phyloP scores from a whole-genome alignment of 768 basidiomycete genomes.

The Royoungia palumana region DNA sequence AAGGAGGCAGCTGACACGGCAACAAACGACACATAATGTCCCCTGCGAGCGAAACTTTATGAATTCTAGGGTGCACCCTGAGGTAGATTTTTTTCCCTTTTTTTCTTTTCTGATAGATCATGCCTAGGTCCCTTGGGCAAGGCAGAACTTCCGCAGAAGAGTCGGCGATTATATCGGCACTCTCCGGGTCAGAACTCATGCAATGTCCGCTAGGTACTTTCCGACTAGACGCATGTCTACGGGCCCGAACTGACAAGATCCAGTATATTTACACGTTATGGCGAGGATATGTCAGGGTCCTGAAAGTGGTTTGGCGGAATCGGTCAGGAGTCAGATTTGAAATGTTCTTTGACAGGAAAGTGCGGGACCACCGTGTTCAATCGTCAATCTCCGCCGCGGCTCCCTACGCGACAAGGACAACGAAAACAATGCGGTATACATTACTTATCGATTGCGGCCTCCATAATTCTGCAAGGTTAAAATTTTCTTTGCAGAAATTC shows the following conservation, averaged over 20 bases:
- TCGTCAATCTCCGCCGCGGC: slow-evolving; percentile 31
- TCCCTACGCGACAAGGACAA: slow-evolving; percentile 14
- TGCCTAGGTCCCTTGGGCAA: slow-evolving; percentile 13
- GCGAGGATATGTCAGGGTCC: slow-evolving; percentile 5
- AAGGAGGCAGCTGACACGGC: slow-evolving; percentile 15
- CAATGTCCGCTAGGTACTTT: slow-evolving; percentile 2
- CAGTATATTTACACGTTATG: slow-evolving; percentile 5
- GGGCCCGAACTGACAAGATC: slow-evolving; percentile 21
- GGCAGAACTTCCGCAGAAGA: slow-evolving; percentile 2
- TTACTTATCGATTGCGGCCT: slow-evolving; percentile 1
- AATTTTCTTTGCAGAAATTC: slow-evolving; percentile 14
- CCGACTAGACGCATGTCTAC: slow-evolving; percentile 2
- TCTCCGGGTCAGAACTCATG: slow-evolving; percentile 22
- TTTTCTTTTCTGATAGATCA: slow-evolving; percentile 13
- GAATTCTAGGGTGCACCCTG: slow-evolving; percentile 33
- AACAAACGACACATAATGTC: slow-evolving; percentile 30
- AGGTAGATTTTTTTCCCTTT: slow-evolving; percentile 11
- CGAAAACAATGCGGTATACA: slow-evolving; percentile 5
- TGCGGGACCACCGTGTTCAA: slow-evolving; percentile 8
- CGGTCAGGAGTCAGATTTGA: slow-evolving; percentile 3
- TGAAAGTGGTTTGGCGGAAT: neutral
- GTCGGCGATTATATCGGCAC: slow-evolving; percentile 17
- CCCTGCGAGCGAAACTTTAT: slow-evolving; percentile 21
- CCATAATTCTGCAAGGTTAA: slow-evolving; percentile 6
- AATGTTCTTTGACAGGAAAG: slow-evolving; percentile 1